A percentile compares a stretch with the other conserved stretches of the same genome.
phyloP scores from a whole-genome alignment of 2,329 filamentous ascomycete species.

The Aspergillus unguis region DNA sequence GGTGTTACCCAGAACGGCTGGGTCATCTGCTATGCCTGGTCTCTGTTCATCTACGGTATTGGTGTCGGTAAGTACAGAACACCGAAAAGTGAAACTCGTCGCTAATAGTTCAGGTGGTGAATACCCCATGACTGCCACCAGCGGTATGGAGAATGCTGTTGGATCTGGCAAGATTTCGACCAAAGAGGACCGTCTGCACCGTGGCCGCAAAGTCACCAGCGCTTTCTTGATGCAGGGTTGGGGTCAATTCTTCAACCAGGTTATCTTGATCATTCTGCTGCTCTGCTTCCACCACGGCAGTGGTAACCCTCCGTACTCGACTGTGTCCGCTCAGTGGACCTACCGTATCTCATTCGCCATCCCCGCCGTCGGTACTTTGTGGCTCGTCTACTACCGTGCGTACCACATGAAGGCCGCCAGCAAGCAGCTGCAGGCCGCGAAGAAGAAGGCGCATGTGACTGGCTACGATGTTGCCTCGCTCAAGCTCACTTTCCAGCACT shows the following conservation, averaged over 20 bases:
- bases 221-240: slow-evolving; percentile 98
- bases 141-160: slow-evolving; percentile 87
- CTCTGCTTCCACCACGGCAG: slow-evolving; percentile 82
- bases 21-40: slow-evolving; percentile 96
- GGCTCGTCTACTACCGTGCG: slow-evolving; percentile 93
- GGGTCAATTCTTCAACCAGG: slow-evolving; percentile 95
- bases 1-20: slow-evolving; percentile 82
- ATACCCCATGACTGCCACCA: slow-evolving; percentile 95
- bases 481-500: slow-evolving; percentile 72
- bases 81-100: not conserved
- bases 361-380: slow-evolving; percentile 83
- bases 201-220: slow-evolving; percentile 90
- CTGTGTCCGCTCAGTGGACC: slow-evolving; percentile 77
- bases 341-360: slow-evolving; percentile 92
- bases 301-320: slow-evolving; percentile 73
- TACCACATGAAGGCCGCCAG: slow-evolving; percentile 91
- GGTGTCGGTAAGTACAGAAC: slow-evolving; percentile 42
- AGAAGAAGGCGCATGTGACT: slow-evolving; percentile 82
- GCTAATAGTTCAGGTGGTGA: slow-evolving; percentile 63
- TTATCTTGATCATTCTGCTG: slow-evolving; percentile 78
- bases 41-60: slow-evolving; percentile 83
- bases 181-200: slow-evolving; percentile 87
- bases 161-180: slow-evolving; percentile 85
- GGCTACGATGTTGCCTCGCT: slow-evolving; percentile 89
- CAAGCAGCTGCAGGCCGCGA: slow-evolving; percentile 75